Evolutionary conservation across 805 yeast genomes (phyloP).

Genomic region (Saccharomyces jurei): DNA sequence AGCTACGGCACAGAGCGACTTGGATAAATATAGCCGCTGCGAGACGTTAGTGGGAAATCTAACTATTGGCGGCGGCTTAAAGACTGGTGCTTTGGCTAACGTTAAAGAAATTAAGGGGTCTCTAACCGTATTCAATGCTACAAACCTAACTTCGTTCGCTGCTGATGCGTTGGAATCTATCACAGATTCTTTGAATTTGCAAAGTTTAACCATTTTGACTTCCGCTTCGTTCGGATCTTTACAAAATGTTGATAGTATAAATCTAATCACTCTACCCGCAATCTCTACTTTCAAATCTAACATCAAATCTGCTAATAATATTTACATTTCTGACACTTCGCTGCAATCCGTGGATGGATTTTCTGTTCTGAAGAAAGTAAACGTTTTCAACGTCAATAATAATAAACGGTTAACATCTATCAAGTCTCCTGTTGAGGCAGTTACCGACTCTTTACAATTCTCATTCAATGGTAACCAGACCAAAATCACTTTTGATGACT

Average conservation of each 20-base stretch:
- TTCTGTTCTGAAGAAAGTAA: conserved; percentile 35
- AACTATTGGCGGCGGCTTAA: conserved; percentile 56
- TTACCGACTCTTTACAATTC: conserved; percentile 66
- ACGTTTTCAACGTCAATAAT: conserved; percentile 80
- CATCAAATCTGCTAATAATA: conserved; percentile 63
- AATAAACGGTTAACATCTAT: conserved; percentile 68
- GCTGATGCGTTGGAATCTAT: conserved; percentile 76
- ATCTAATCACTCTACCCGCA: conserved; percentile 81
- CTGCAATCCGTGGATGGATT: conserved; percentile 63
- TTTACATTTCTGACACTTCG: conserved; percentile 67
- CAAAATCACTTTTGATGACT: conserved; percentile 56
- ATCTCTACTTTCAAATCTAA: conserved; percentile 60
- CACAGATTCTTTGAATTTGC: conserved; percentile 58
- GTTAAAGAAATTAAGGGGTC: conserved; percentile 74
- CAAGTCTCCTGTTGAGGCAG: conserved; percentile 64
- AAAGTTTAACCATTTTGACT: conserved; percentile 55
- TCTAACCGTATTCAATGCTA: conserved; percentile 57
- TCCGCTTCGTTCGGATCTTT: conserved; percentile 70
- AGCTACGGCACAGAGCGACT: conserved; percentile 72
- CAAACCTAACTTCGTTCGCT: conserved; percentile 51
- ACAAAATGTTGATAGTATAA: conserved; percentile 72
- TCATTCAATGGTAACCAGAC: conserved; percentile 80
- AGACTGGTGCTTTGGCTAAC: conserved; percentile 61
- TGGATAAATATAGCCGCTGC: conserved; percentile 69
- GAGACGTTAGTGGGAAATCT: conserved; percentile 74